These are phyloP conservation scores for Suillus clintonianus DNA, from an alignment of 768 basidiomycete genomes.

Conservation along the genomic window DNA sequence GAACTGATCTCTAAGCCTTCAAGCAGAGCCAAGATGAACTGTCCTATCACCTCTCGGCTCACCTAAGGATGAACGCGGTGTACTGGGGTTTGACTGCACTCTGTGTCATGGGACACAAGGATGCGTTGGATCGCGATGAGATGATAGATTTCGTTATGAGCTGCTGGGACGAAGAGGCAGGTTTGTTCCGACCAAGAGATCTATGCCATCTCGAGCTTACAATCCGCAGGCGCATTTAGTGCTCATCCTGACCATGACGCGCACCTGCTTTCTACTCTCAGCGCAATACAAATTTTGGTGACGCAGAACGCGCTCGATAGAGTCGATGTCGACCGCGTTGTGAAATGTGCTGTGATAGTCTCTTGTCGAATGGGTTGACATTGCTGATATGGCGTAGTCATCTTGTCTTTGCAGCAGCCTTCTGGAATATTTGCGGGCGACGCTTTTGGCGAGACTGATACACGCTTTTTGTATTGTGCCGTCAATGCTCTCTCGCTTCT, in stretches of 20 bases:
- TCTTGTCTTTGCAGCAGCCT: conserved; percentile 80
- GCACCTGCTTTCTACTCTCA: conserved; percentile 82
- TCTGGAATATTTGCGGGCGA: conserved; percentile 93
- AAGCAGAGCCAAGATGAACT: conserved; percentile 80
- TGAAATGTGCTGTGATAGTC: conserved; percentile 57
- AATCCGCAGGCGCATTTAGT: conserved; percentile 76
- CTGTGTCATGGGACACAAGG: conserved; percentile 73
- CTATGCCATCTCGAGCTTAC: conserved; percentile 6
- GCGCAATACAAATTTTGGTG: conserved; percentile 88
- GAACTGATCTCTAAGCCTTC: conserved; percentile 7
- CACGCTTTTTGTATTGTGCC: conserved; percentile 90
- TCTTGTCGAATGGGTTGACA: not conserved
- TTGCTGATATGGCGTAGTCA: conserved; percentile 49
- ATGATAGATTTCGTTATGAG: conserved; percentile 89
- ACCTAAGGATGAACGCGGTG: conserved; percentile 92
- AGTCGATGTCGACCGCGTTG: conserved; percentile 69
- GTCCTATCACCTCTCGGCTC: conserved; percentile 86
- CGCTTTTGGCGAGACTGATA: conserved; percentile 87
- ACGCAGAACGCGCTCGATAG: conserved; percentile 81
- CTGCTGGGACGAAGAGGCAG: conserved; percentile 93
- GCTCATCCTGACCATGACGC: conserved; percentile 94
- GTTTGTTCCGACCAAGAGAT: conserved; percentile 33
- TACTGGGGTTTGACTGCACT: conserved; percentile 96
- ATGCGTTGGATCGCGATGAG: conserved; percentile 80
- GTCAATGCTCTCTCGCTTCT: conserved; percentile 81